Evolutionary conservation across 1,139 yeast species (phyloP).

Genomic region (Hanseniaspora sp.): DNA sequence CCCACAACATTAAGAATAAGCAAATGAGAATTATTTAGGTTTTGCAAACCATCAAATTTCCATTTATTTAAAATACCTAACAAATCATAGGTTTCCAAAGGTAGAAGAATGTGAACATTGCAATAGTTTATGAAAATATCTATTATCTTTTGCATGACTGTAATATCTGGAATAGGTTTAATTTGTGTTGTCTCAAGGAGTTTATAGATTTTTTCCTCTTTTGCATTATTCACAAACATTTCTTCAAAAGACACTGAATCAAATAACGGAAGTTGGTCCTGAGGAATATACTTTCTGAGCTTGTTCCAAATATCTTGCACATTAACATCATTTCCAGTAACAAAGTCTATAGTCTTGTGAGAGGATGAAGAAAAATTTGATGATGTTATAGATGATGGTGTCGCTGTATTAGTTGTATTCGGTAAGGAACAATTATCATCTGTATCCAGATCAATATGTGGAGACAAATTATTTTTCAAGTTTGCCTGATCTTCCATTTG

Average conservation of each 20-base stretch:
- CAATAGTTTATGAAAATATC: background rate
- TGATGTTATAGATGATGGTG: too few relatives aligned
- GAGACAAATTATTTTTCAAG: background rate
- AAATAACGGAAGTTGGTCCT: background rate
- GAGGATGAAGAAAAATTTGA: background rate
- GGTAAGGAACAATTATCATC: background rate
- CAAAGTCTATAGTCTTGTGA: background rate
- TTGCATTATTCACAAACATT: background rate
- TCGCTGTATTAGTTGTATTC: background rate
- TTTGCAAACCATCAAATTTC: conserved; percentile 14
- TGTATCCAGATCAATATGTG: background rate
- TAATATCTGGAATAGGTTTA: conserved; percentile 1
- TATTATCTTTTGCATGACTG: conserved; percentile 9
- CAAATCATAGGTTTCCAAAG: conserved; percentile 13
- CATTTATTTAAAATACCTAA: conserved; percentile 15
- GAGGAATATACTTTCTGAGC: background rate
- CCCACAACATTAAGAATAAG: conserved; percentile 5
- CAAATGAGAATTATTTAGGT: conserved; percentile 14
- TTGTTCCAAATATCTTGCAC: background rate
- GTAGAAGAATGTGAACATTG: conserved; percentile 2
- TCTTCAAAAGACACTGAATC: conserved; percentile 8
- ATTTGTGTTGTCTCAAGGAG: conserved; percentile 6
- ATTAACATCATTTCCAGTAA: background rate
- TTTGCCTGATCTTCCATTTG: background rate
- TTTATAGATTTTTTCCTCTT: conserved; percentile 1